Evolutionary conservation across 2,329 filamentous ascomycete species (phyloP), one percentile per base, ranked within the genome.

Genomic region (Coniella lustricola): DNA sequence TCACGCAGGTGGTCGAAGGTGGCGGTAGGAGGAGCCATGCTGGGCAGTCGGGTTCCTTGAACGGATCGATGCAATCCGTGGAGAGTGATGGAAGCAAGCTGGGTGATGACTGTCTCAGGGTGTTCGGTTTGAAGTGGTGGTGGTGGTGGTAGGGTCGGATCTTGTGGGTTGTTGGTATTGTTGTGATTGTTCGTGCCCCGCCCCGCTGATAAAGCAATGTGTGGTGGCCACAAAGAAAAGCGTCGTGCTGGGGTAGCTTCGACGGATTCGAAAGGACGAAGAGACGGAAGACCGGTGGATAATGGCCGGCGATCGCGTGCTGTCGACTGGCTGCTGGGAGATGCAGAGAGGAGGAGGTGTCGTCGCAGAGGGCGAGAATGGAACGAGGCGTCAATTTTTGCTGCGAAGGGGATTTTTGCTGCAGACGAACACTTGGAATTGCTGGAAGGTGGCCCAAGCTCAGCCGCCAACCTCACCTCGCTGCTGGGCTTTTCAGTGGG

Each of bases 1-100:
- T 95, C 90, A 69, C 86, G 85, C 65, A 97, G 77, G 63, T 90
- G 87, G 65, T 95, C 88, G 71, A 95, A 97, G 66, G 88, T 90
- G 31, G 51, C 49, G 18, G 44, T 41, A 18, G 41, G 41, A 59
- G 87, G 85, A 70, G 91, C 89, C 90, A 96, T 96, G 73, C 69
- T 90, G 75, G 72, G 62, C 59, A 51, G 31, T 29, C 2, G 31
- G n/a, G n/a, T n/a, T n/a, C n/a, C 41, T 34, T 36, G 21, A 49
- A 14, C 16, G 20, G 16, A 31, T 21, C 16, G 44, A n/a, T 58
- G 51, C 21, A 32, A 32, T 48, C 36, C 32, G 34, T 14, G 42
- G 36, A 32, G n/a, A 35, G 14, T n/a, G 41, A 17, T 16, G 17
- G 34, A 16, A 5, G 16, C 16, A 2, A 33, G 44, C 40, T n/a